A percentile compares a stretch with the other conserved stretches of the same genome.
phyloP scores from a whole-genome alignment of 805 yeast species.

The Lipomyces sp. region DNA sequence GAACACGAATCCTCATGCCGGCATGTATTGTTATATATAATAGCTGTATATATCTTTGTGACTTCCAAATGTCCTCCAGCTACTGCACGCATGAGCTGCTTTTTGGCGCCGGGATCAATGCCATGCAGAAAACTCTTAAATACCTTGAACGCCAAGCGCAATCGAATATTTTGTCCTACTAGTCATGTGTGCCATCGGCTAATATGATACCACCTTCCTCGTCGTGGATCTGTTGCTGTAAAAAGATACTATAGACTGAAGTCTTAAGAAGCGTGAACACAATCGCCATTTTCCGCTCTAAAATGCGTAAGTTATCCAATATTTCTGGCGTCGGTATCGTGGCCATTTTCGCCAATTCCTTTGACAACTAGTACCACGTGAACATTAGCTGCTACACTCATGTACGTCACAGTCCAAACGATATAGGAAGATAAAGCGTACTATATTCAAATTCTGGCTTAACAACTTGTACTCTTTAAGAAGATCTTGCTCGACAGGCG shows the following conservation, averaged over 20 bases:
- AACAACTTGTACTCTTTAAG: conserved; percentile 28
- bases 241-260: conserved; percentile 67
- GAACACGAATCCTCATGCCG: neutral
- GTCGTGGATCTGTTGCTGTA: conserved; percentile 50
- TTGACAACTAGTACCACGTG: conserved; percentile 17
- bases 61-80: neutral
- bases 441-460: conserved; percentile 20
- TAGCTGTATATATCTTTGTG: conserved; percentile 1
- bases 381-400: neutral
- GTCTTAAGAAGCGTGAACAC: conserved; percentile 71
- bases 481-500: conserved; percentile 30
- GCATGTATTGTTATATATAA: neutral
- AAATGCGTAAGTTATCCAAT: conserved; percentile 58
- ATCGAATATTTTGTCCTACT: neutral
- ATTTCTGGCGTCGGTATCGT: conserved; percentile 44
- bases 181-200: conserved; percentile 7
- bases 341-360: conserved; percentile 26
- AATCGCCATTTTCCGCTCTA: conserved; percentile 66
- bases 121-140: neutral
- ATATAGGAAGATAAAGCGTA: conserved; percentile 7
- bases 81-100: neutral
- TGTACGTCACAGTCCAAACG: neutral
- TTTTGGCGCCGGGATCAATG: neutral
- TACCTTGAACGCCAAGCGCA: neutral
- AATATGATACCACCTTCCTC: conserved; percentile 28